Conservation (phyloP, 1,284 basidiomycete species). For the Exsudoporus floridanus region DNA sequence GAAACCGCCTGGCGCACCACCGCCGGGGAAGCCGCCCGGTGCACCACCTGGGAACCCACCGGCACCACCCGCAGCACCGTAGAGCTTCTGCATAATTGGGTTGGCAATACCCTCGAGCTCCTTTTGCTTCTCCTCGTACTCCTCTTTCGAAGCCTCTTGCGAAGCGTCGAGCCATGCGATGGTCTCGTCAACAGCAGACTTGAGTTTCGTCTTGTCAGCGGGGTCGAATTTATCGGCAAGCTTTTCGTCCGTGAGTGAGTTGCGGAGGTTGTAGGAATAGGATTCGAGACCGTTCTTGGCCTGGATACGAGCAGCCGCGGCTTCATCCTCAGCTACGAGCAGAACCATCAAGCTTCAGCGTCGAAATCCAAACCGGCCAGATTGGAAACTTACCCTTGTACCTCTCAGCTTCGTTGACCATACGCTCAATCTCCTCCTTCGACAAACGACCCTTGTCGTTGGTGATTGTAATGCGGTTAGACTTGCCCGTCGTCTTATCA, state of each 20-base stretch:
- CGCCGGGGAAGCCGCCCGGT: conserved; percentile 51
- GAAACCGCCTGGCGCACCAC: conserved; percentile 53
- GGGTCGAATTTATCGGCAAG: conserved; percentile 85
- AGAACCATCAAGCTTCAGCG: conserved; percentile 23
- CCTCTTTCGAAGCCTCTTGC: conserved; percentile 92
- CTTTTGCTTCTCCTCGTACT: conserved; percentile 95
- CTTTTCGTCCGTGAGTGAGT: conserved; percentile 85
- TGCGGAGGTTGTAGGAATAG: conserved; percentile 95
- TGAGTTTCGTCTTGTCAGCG: conserved; percentile 86
- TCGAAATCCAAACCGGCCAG: background rate
- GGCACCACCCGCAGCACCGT: conserved; percentile 70
- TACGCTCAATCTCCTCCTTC: conserved; percentile 98
- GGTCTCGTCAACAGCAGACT: conserved; percentile 80
- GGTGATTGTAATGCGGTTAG: conserved; percentile 94
- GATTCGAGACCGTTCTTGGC: conserved; percentile 91
- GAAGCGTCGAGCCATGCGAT: conserved; percentile 89
- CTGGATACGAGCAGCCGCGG: conserved; percentile 77
- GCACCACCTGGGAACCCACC: conserved; percentile 49
- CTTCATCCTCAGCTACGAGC: conserved; percentile 72
- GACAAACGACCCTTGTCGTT: conserved; percentile 98
- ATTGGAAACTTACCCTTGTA: conserved; percentile 64
- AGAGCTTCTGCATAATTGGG: conserved; percentile 95
- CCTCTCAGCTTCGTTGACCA: conserved; percentile 92
- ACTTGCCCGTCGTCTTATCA: conserved; percentile 98
- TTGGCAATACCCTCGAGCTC: conserved; percentile 90